Conservation (phyloP, 768 basidiomycete genomes). For the Lanmaoa pseudosensibilis region DNA sequence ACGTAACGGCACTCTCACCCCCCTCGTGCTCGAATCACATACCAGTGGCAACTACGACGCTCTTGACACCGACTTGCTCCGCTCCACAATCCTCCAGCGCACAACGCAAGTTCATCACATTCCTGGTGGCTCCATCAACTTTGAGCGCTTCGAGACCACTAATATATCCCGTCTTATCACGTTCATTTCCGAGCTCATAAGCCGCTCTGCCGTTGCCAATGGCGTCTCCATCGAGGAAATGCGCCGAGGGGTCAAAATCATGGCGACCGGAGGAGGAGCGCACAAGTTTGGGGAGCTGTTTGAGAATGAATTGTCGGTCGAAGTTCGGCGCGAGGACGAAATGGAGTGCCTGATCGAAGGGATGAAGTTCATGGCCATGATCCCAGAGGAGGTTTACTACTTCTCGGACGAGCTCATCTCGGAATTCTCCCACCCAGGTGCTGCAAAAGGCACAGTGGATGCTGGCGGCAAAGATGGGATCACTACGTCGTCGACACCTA, state of each 20-base stretch:
- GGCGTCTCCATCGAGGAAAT: conserved; percentile 87
- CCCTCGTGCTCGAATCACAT: conserved; percentile 65
- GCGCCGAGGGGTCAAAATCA: conserved; percentile 90
- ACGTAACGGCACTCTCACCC: conserved; percentile 79
- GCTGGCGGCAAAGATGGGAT: conserved; percentile 7
- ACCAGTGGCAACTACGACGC: conserved; percentile 23
- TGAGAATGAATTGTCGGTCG: conserved; percentile 69
- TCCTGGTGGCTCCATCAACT: conserved; percentile 96
- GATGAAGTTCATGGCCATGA: conserved; percentile 91
- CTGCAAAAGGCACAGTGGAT: conserved; percentile 7
- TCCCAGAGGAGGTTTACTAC: conserved; percentile 97
- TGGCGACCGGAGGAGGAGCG: conserved; percentile 97
- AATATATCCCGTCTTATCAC: conserved; percentile 80
- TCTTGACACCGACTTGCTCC: conserved; percentile 47
- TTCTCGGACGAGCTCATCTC: conserved; percentile 97
- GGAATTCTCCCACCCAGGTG: conserved; percentile 43
- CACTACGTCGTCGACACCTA: conserved; percentile 10
- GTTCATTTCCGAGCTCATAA: conserved; percentile 86
- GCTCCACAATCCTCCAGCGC: conserved; percentile 65
- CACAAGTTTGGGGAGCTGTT: conserved; percentile 91
- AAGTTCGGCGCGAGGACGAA: conserved; percentile 91
- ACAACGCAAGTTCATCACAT: conserved; percentile 65
- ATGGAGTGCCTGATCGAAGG: conserved; percentile 99
- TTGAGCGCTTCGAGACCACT: conserved; percentile 94
- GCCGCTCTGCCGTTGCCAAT: conserved; percentile 81